These are phyloP conservation scores for Tulasnella sp. DNA, from an alignment of 768 basidiomycete species.

Conservation along the genomic window DNA sequence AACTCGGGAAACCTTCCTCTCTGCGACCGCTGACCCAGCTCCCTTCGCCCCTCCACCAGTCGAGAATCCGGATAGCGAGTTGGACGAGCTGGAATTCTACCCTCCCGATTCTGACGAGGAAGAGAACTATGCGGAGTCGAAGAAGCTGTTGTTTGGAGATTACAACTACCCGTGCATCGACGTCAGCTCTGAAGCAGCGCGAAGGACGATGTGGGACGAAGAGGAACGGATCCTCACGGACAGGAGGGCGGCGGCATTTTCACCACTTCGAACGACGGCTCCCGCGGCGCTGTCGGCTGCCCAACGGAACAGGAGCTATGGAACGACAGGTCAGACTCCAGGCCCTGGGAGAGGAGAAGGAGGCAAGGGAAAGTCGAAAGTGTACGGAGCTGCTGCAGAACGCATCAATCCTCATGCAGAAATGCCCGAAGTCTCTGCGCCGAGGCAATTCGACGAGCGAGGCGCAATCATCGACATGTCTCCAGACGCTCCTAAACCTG, in stretches of 20 bases:
- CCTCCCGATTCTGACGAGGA: constrained; percentile 74
- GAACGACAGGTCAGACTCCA: constrained; percentile 50
- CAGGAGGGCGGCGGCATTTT: constrained; percentile 73
- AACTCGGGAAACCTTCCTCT: neutral
- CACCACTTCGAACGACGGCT: constrained; percentile 48
- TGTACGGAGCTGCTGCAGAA: constrained; percentile 37
- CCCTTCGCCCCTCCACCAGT: constrained; percentile 49
- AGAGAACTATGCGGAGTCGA: constrained; percentile 71
- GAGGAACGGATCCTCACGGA: constrained; percentile 82
- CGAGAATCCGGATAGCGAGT: constrained; percentile 42
- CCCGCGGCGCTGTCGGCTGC: constrained; percentile 31
- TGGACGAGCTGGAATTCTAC: constrained; percentile 55
- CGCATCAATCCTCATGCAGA: neutral
- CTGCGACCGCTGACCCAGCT: constrained; percentile 39
- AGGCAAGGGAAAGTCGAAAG: constrained; percentile 20
- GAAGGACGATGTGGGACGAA: constrained; percentile 72
- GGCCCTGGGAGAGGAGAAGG: constrained; percentile 9
- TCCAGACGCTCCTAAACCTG: constrained; percentile 45
- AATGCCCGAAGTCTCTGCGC: constrained; percentile 3
- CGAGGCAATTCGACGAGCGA: constrained; percentile 13
- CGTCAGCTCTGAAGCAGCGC: constrained; percentile 75
- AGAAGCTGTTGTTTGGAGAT: constrained; percentile 83
- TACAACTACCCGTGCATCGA: constrained; percentile 90
- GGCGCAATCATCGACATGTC: constrained; percentile 54
- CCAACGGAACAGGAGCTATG: constrained; percentile 50